A percentile compares a stretch with the other conserved stretches of the same genome.
Conservation (phyloP, 768 basidiomycete genomes). For the Leccinum subgranulosum region DNA sequence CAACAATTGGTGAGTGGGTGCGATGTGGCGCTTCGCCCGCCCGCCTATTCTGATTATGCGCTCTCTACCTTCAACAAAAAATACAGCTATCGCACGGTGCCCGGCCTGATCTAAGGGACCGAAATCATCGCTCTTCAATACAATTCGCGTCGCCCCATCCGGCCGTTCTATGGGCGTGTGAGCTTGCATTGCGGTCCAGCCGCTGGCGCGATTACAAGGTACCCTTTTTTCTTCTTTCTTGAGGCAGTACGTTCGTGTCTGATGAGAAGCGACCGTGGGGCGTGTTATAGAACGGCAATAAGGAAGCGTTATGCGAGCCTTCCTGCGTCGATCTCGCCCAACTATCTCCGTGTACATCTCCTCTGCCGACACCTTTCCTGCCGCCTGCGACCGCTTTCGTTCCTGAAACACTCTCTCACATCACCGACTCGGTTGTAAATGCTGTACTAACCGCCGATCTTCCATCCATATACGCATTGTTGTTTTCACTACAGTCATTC, state of each 20-base stretch:
- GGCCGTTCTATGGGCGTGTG: slow-evolving; percentile 66
- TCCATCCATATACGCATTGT: slow-evolving; percentile 48
- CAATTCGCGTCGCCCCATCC: slow-evolving; percentile 67
- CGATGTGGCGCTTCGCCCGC: slow-evolving; percentile 1
- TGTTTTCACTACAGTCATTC: slow-evolving; percentile 47
- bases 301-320: slow-evolving; percentile 25
- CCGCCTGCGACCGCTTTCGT: slow-evolving; percentile 34
- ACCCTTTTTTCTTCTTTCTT: slow-evolving; percentile 20
- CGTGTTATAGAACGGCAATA: slow-evolving; percentile 29
- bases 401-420: slow-evolving; percentile 37
- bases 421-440: slow-evolving; percentile 53
- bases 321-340: slow-evolving; percentile 18
- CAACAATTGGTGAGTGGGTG: slow-evolving; percentile 62
- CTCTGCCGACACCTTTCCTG: slow-evolving; percentile 27
- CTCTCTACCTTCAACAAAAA: neutral
- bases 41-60: slow-evolving; percentile 4
- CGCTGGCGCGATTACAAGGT: slow-evolving; percentile 62
- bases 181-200: slow-evolving; percentile 57
- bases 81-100: slow-evolving; percentile 58
- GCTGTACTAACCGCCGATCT: slow-evolving; percentile 50
- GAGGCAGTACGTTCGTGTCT: neutral
- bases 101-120: slow-evolving; percentile 69
- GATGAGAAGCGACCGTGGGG: slow-evolving; percentile 1
- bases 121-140: slow-evolving; percentile 67
- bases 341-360: slow-evolving; percentile 27